Base-by-base conservation (phyloP, 257 asterid species). In the Solanum sejunctum region DNA sequence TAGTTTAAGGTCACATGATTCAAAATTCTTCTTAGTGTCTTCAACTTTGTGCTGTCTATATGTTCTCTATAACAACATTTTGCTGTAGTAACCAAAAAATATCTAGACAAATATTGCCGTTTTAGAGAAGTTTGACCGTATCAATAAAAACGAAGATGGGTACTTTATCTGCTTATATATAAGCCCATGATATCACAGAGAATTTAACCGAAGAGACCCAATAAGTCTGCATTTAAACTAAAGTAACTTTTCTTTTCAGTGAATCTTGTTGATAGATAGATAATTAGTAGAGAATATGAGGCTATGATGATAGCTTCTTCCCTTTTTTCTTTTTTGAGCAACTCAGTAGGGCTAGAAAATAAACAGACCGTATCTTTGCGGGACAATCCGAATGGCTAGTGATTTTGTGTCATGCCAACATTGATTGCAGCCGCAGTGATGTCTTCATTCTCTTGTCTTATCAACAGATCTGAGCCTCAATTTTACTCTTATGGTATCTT, bases 321-420 rank as follows among this genome's bases (percentile, higher is more conserved):
- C 67, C 7, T 10, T 10, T 28, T 10, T 60, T 60, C 32, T 32
- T 5, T 58, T 60, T 18, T 52, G 15, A 60, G 16, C 67, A 60
- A n/a, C 67, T 60, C 32, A 58, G 10, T 60, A 60, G 67, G 67
- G 13, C 36, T n/a, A 60, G 32, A 10, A 60, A 60, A n/a, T 60
- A 60, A 10, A 60, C 16, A 3, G 67, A 60, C 87, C 82, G 86
- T 81, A 85, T 87, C 88, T 85, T 85, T 87, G 90, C 85, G 75
- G 88, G 87, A 85, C 87, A 39, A 69, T 10, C 86, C 70, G 9
- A 20, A 23, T 4, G 28, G 72, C 81, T 39, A 69, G 78, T 69
- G 51, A 39, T 9, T 69, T 39, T 73, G 41, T 73, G 81, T 73
- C 78, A 21, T 47, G 81, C 41, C 18, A 73, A 8, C 23, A 23